Evolutionary conservation across 371 early-diverging fungal genomes (phyloP).

Genomic region (Mortierella sp.): DNA sequence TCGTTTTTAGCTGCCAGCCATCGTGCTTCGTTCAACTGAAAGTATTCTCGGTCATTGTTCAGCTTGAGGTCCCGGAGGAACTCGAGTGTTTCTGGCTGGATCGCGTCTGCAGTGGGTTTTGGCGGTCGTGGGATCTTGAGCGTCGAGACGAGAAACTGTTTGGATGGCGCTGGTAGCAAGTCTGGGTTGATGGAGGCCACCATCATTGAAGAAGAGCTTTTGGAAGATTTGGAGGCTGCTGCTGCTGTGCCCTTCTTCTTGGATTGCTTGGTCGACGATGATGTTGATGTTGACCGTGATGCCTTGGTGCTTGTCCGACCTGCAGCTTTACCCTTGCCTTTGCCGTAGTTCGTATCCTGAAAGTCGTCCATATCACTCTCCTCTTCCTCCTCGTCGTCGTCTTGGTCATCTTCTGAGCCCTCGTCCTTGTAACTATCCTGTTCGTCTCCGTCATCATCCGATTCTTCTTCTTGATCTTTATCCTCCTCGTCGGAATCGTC

Average conservation of each 20-base stretch:
- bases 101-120: constrained; percentile 64
- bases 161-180: constrained; percentile 18
- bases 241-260: background rate
- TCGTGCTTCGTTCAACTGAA: constrained; percentile 56
- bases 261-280: background rate
- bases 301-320: background rate
- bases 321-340: background rate
- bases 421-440: constrained; percentile 14
- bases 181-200: constrained; percentile 9
- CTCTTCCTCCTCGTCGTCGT: constrained; percentile 12
- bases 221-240: background rate
- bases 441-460: constrained; percentile 7
- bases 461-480: constrained; percentile 6
- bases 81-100: constrained; percentile 60
- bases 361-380: constrained; percentile 20
- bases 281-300: background rate
- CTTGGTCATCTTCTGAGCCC: constrained; percentile 7
- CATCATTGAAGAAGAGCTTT: constrained; percentile 1
- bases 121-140: constrained; percentile 57
- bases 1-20: constrained; percentile 57
- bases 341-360: constrained; percentile 10
- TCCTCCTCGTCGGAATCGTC: constrained; percentile 17
- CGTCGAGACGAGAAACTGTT: constrained; percentile 17
- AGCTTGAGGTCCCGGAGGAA: constrained; percentile 60
- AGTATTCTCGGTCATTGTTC: constrained; percentile 67